phyloP scores from a whole-genome alignment of 805 yeast genomes.

The Torulaspora indica region DNA sequence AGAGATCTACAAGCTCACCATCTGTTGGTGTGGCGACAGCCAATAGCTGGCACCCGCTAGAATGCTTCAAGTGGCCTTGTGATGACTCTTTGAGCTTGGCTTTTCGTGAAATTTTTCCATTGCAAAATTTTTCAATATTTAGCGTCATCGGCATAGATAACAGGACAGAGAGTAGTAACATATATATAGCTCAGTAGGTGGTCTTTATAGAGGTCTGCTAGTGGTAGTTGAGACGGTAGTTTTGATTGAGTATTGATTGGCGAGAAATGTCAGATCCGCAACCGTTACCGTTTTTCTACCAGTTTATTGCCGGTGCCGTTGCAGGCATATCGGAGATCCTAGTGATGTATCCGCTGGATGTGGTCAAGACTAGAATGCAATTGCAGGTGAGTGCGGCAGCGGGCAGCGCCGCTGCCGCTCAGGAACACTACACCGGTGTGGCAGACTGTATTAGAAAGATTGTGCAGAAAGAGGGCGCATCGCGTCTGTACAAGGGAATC shows the following conservation, averaged over 20 bases:
- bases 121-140: constrained; percentile 6
- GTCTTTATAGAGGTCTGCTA: no score
- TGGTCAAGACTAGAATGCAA: constrained; percentile 94
- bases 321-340: constrained; percentile 97
- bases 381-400: constrained; percentile 49
- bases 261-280: constrained; percentile 16
- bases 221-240: not conserved
- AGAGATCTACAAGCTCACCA: no score
- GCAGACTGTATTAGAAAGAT: constrained; percentile 80
- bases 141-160: constrained; percentile 6
- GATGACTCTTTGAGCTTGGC: not conserved
- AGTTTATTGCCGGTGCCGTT: constrained; percentile 85
- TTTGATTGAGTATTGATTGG: not conserved
- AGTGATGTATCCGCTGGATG: constrained; percentile 95
- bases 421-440: constrained; percentile 68
- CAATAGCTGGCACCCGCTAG: no score
- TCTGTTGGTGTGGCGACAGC: no score
- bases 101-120: constrained; percentile 2
- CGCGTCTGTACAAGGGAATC: constrained; percentile 87
- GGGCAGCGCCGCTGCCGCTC: constrained; percentile 36
- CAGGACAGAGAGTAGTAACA: not conserved
- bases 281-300: constrained; percentile 87
- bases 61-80: no score
- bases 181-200: not conserved
- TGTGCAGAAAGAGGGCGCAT: constrained; percentile 76